Base-by-base conservation (phyloP, 768 basidiomycete genomes). In the Amanita exitialis region DNA sequence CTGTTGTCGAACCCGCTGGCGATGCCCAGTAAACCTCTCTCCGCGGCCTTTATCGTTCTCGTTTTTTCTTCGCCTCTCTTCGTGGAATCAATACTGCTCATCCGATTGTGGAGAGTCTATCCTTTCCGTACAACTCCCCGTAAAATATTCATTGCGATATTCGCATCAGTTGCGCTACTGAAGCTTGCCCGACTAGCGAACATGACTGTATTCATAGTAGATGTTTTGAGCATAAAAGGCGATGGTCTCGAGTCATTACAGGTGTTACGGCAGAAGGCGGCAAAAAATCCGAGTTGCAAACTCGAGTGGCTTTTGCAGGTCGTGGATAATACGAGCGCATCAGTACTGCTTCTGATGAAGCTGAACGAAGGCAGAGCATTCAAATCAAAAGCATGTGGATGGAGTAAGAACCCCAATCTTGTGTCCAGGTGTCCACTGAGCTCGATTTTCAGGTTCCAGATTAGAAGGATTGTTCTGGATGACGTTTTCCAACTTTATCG, bases 401-500 rank as follows among this genome's bases (percentile, higher is more conserved):
- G 36, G 47, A 32, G 37, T 37, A 10, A 39, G 47, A 13, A 34
- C 13, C 7, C 20, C 34, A n/a, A 2, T 47, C 6, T 15, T 18
- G 20, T 38, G 9, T 20, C 9, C 4, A 6, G n/a, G 6, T n/a
- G 50, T 15, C 38, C 16, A 51, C 25, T 42, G 53, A 39, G 10
- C 32, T 38, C 23, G 9, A 20, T 21, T 6, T 41, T 41, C 39
- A 58, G 60, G 10, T 36, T 54, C 47, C 27, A 53, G 4, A 20
- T 42, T n/a, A 50, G 49, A 57, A 15, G 53, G 55, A 1, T 37
- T 64, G 5, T 63, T 65, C 54, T 65, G 61, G 57, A 62, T 65
- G 13, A 52, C 60, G 0, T 47, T 56, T 7, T 63, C 62, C 13
- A 64, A 59, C 36, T 65, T 64, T 30, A 57, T 63, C 38, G 60